These are phyloP conservation scores for Linderniella brevidens DNA, from an alignment of 257 asterid species.

Conservation along the genomic window DNA sequence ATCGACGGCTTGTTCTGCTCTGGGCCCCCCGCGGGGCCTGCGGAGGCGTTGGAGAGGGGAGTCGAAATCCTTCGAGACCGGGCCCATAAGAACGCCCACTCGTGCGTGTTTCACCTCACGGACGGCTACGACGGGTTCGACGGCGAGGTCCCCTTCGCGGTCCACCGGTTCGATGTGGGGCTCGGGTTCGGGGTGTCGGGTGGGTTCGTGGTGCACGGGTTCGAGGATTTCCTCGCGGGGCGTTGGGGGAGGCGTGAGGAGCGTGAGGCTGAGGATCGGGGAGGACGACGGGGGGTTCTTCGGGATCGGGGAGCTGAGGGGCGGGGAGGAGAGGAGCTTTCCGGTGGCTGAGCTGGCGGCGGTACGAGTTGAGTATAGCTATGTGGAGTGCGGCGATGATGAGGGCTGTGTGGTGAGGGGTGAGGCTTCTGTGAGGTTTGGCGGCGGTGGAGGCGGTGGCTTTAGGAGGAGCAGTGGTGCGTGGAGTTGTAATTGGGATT, in stretches of 20 bases:
- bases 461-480: constrained; percentile 59
- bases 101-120: constrained; percentile 52
- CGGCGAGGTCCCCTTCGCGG: constrained; percentile 22
- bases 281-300: constrained; percentile 32
- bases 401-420: constrained; percentile 28
- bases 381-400: constrained; percentile 38
- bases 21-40: constrained; percentile 56
- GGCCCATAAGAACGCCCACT: constrained; percentile 49
- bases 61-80: constrained; percentile 61
- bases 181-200: constrained; percentile 19
- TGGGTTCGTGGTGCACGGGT: constrained; percentile 44
- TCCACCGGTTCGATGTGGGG: constrained; percentile 54
- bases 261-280: constrained; percentile 44
- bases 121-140: constrained; percentile 44
- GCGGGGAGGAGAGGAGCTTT: constrained; percentile 63
- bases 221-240: constrained; percentile 61
- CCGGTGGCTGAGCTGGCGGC: not conserved
- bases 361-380: constrained; percentile 48
- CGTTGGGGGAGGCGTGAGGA: constrained; percentile 63
- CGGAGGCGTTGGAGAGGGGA: constrained; percentile 73
- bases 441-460: constrained; percentile 26
- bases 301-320: constrained; percentile 62
- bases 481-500: constrained; percentile 61
- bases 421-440: constrained; percentile 30
- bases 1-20: constrained; percentile 40